Conservation (phyloP, 495 filamentous ascomycete species). For the Antarctomyces pellizariae region DNA sequence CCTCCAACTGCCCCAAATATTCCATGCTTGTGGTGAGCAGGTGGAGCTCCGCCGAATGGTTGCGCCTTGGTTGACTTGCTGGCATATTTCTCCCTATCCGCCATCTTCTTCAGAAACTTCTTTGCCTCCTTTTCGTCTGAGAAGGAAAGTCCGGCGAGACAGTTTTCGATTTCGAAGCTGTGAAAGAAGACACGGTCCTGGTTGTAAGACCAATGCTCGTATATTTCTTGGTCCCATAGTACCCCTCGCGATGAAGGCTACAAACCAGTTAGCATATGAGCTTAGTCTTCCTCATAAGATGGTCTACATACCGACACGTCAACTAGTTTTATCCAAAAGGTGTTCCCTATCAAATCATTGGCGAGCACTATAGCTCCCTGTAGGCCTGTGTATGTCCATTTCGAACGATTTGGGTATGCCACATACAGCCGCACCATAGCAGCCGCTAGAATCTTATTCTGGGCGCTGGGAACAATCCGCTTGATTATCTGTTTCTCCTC, state of each 20-base stretch:
- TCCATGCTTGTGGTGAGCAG: slow-evolving; percentile 19
- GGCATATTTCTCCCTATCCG: slow-evolving; percentile 80
- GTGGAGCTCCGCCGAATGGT: slow-evolving; percentile 41
- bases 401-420: slow-evolving; percentile 61
- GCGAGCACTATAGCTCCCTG: slow-evolving; percentile 86
- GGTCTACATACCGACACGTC: slow-evolving; percentile 61
- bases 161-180: slow-evolving; percentile 83
- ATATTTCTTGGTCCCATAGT: slow-evolving; percentile 96
- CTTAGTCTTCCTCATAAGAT: slow-evolving; percentile 1
- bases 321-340: slow-evolving; percentile 91
- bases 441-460: slow-evolving; percentile 88
- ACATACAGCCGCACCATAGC: slow-evolving; percentile 88
- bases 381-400: slow-evolving; percentile 87
- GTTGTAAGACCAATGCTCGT: slow-evolving; percentile 82
- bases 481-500: slow-evolving; percentile 87
- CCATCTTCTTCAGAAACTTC: slow-evolving; percentile 83
- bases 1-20: slow-evolving; percentile 37
- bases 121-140: slow-evolving; percentile 91
- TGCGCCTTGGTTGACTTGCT: slow-evolving; percentile 62
- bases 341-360: slow-evolving; percentile 83
- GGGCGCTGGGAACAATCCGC: slow-evolving; percentile 67
- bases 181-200: slow-evolving; percentile 95
- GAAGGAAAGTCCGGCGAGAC: slow-evolving; percentile 74
- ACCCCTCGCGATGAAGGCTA: slow-evolving; percentile 68
- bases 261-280: slow-evolving; percentile 10